These are phyloP conservation scores for Mycosphaerella sp. DNA, from an alignment of 2,329 filamentous ascomycete genomes.

Conservation along the genomic window DNA sequence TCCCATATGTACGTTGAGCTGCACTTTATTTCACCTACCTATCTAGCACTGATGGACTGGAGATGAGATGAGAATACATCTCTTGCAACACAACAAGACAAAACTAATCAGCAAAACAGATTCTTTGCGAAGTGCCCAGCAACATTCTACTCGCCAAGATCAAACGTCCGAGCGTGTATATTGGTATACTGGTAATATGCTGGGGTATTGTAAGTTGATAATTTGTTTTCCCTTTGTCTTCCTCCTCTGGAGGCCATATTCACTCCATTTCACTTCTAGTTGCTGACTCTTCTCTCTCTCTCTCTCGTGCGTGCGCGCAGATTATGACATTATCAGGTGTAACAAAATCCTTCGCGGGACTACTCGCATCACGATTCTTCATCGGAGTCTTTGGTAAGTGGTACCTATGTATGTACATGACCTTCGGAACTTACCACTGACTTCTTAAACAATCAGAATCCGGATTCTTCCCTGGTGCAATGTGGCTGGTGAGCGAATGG, in stretches of 20 bases:
- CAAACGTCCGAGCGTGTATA: constrained; percentile 29
- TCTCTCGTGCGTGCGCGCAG: background rate
- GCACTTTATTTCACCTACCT: background rate
- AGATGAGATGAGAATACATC: background rate
- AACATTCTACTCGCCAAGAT: constrained; percentile 31
- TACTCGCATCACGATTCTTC: constrained; percentile 75
- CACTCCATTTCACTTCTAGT: background rate
- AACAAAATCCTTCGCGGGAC: constrained; percentile 62
- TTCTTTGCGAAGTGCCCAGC: constrained; percentile 27
- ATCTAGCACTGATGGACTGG: too few relatives aligned
- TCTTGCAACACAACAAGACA: background rate
- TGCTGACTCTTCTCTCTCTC: background rate
- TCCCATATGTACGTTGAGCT: constrained; percentile 39
- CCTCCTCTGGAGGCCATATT: too few relatives aligned
- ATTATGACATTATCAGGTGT: constrained; percentile 45
- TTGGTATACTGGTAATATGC: constrained; percentile 24
- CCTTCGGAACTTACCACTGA: background rate
- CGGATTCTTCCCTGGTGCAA: constrained; percentile 48
- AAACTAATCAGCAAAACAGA: constrained; percentile 20
- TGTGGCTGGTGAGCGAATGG: constrained; percentile 23
- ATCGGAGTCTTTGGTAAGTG: constrained; percentile 51
- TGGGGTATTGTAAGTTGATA: constrained; percentile 14
- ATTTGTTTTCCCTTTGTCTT: too few relatives aligned
- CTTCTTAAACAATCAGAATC: background rate
- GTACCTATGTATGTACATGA: background rate